Percentiles rank a stretch among this genome's conserved stretches.
These are phyloP conservation scores for Blastobotrys illinoisensis DNA, from an alignment of 1,139 yeast genomes.

Conservation along the genomic window DNA sequence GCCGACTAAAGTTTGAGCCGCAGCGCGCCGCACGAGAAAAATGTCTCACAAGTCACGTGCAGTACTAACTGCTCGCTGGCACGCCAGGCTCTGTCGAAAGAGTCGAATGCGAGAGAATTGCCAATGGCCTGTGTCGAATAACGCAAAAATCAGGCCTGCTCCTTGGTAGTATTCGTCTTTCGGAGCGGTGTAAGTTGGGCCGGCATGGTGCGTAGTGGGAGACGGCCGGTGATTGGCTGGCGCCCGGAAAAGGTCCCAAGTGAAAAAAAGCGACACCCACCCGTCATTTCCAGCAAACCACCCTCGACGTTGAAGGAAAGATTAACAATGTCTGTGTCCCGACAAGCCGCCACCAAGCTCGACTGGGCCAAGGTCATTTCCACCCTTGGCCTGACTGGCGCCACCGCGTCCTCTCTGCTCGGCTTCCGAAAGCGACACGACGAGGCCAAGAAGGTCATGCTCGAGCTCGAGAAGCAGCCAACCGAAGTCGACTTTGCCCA, in stretches of 20 bases:
- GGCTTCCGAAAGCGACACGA: conserved; percentile 98
- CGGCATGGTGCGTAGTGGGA: neutral
- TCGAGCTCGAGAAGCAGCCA: conserved; percentile 64
- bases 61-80: no score
- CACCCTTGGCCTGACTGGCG: conserved; percentile 86
- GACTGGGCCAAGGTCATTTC: conserved; percentile 93
- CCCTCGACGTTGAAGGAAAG: neutral
- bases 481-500: conserved; percentile 73
- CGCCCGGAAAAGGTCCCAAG: neutral
- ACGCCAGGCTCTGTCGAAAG: no score
- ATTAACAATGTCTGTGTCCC: conserved; percentile 6
- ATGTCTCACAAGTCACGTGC: neutral
- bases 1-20: neutral
- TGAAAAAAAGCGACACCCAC: conserved; percentile 1
- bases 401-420: conserved; percentile 81
- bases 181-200: no score
- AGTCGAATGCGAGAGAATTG: no score
- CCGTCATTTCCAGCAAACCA: neutral
- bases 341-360: conserved; percentile 68
- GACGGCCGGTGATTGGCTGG: conserved; percentile 7
- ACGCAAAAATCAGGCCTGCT: no score
- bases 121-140: no score
- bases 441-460: conserved; percentile 83
- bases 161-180: no score
- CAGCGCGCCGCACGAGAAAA: neutral